These are phyloP conservation scores for Thermoascus crustaceus DNA, from an alignment of 2,329 filamentous ascomycete species.

Conservation along the genomic window DNA sequence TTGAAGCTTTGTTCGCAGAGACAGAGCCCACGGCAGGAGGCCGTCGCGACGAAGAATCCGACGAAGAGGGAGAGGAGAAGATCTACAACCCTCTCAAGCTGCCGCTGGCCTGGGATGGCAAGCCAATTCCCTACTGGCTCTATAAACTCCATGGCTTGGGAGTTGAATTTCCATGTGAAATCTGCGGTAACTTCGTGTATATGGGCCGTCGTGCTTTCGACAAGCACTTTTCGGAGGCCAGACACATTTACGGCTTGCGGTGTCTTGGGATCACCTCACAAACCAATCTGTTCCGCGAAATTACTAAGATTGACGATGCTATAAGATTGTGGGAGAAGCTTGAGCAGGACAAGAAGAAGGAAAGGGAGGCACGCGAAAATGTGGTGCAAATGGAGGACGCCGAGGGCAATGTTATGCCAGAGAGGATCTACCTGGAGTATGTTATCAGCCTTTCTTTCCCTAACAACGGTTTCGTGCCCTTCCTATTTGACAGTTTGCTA, in stretches of 20 bases:
- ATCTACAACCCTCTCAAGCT: constrained; percentile 97
- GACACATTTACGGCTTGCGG: constrained; percentile 88
- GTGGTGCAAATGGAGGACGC: constrained; percentile 98
- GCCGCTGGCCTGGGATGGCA: constrained; percentile 94
- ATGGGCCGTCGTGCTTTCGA: constrained; percentile 94
- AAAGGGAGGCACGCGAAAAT: constrained; percentile 66
- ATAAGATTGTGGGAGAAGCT: constrained; percentile 88
- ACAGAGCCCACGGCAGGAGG: constrained; percentile 32
- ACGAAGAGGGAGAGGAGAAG: constrained; percentile 71
- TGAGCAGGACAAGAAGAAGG: constrained; percentile 72
- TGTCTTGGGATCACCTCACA: constrained; percentile 83
- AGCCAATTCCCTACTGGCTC: constrained; percentile 97
- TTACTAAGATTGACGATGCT: constrained; percentile 85
- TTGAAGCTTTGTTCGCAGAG: constrained; percentile 73
- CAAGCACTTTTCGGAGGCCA: constrained; percentile 93
- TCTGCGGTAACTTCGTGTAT: constrained; percentile 98
- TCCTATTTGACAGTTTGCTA: constrained; percentile 11
- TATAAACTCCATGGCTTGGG: constrained; percentile 94
- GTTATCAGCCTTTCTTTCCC: constrained; percentile 11
- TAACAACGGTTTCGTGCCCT: too few species aligned
- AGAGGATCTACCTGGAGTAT: constrained; percentile 88
- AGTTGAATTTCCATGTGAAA: constrained; percentile 90
- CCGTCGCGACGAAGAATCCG: constrained; percentile 52
- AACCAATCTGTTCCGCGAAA: constrained; percentile 84
- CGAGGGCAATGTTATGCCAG: constrained; percentile 97